phyloP scores from a whole-genome alignment of 2,329 filamentous ascomycete species.

The Calonectria pseudoreteaudii region DNA sequence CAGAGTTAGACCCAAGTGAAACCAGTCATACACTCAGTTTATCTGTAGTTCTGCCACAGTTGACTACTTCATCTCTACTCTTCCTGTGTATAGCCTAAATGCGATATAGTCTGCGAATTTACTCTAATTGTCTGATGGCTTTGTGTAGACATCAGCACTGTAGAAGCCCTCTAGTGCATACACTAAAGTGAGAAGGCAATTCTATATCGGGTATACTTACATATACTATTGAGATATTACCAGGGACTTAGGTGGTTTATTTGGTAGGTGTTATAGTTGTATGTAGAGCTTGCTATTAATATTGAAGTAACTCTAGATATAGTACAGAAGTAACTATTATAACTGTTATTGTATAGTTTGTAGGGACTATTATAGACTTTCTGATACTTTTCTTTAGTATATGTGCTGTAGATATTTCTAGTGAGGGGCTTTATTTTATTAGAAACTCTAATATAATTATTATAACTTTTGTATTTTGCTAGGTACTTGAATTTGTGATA shows the following conservation, averaged over 20 bases:
- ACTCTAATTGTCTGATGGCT: not conserved
- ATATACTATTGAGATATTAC: not conserved
- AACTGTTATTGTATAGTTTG: not conserved
- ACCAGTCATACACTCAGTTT: not conserved
- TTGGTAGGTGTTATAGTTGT: not conserved
- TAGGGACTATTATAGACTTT: not conserved
- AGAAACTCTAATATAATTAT: not conserved
- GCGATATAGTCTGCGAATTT: not conserved
- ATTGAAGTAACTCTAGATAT: not conserved
- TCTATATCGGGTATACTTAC: not conserved
- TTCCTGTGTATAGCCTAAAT: not conserved
- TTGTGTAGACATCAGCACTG: no score
- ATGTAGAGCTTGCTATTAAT: not conserved
- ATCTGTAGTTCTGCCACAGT: not conserved
- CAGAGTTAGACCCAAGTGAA: not conserved
- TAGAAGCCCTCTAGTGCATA: not conserved
- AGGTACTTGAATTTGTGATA: not conserved
- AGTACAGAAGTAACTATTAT: not conserved
- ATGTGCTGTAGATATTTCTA: not conserved
- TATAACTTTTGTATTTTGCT: not conserved
- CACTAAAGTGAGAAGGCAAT: not conserved
- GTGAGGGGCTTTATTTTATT: not conserved
- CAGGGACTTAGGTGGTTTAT: not conserved
- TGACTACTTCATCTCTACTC: not conserved
- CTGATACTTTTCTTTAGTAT: not conserved